A percentile compares a stretch with the other conserved stretches of the same genome.
These are phyloP conservation scores for Oryza australiensis DNA, from an alignment of 176 grass and related monocot genomes.

Conservation along the genomic window DNA sequence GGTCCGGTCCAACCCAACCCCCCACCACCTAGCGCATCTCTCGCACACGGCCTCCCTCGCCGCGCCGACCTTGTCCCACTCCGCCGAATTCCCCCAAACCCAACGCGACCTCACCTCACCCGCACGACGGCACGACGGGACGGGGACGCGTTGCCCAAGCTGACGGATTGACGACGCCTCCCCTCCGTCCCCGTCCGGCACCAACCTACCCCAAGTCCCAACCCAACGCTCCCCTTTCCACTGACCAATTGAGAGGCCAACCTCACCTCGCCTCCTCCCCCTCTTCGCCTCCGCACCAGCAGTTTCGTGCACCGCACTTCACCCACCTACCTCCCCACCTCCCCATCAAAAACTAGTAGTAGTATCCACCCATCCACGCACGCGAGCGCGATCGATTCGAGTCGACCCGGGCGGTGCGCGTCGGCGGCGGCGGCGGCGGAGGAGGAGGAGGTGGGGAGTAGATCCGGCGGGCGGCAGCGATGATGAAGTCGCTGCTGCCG, in stretches of 20 bases:
- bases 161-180: conserved; percentile 24
- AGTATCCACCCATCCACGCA: neutral
- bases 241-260: conserved; percentile 45
- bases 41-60: neutral
- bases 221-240: conserved; percentile 16
- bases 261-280: neutral
- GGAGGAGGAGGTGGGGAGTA: neutral
- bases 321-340: conserved; percentile 29
- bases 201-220: conserved; percentile 32
- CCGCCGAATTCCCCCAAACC: conserved; percentile 15
- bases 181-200: conserved; percentile 47
- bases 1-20: neutral
- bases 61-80: conserved; percentile 8
- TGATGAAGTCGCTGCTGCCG: conserved; percentile 72
- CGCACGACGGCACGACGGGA: neutral
- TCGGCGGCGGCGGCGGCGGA: neutral
- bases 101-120: neutral
- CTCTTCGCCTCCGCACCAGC: conserved; percentile 29
- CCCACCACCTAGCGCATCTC: no score
- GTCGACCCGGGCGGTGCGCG: no score
- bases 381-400: conserved; percentile 25
- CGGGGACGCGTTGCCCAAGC: neutral
- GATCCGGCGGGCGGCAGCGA: conserved; percentile 43
- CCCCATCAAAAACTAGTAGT: neutral
- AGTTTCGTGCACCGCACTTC: conserved; percentile 62